Evolutionary conservation across 768 basidiomycete species (phyloP).

Genomic region (Termitomyces sp.): DNA sequence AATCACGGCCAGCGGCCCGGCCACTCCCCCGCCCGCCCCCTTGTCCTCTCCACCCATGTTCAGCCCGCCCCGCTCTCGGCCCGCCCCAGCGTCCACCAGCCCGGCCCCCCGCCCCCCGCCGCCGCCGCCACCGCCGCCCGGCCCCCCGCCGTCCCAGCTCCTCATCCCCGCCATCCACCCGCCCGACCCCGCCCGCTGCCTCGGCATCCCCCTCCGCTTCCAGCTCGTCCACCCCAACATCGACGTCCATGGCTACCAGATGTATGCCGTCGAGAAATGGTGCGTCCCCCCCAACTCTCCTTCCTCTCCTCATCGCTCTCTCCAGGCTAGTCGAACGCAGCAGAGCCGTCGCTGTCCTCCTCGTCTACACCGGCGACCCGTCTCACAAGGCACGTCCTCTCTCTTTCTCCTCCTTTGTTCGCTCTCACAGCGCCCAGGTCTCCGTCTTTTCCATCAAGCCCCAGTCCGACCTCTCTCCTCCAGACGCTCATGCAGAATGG

Average conservation of each 20-base stretch:
- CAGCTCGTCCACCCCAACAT: constrained; percentile 45
- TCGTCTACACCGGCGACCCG: constrained; percentile 76
- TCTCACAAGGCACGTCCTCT: constrained; percentile 49
- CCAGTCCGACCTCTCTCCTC: constrained; percentile 31
- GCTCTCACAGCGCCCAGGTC: constrained; percentile 39
- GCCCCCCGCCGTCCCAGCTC: constrained; percentile 18
- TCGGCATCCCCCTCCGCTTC: constrained; percentile 36
- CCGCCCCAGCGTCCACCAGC: neutral
- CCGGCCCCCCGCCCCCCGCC: neutral
- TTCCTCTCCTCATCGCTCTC: neutral
- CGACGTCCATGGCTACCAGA: constrained; percentile 63
- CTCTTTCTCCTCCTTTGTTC: neutral
- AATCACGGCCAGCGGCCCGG: constrained; percentile 2
- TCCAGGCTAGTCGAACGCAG: constrained; percentile 65
- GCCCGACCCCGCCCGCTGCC: constrained; percentile 8
- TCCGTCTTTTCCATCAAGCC: constrained; percentile 55
- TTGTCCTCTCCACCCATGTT: neutral
- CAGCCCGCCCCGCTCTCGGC: neutral
- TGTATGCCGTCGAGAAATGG: constrained; percentile 90
- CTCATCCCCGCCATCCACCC: constrained; percentile 19
- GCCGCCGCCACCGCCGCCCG: constrained; percentile 1
- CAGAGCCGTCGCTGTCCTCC: constrained; percentile 55
- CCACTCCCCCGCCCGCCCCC: too few species aligned
- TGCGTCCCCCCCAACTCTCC: constrained; percentile 17
- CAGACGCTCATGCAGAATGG: constrained; percentile 53